phyloP scores from a whole-genome alignment of 78 protist species.

The Protostelium mycophagum region DNA sequence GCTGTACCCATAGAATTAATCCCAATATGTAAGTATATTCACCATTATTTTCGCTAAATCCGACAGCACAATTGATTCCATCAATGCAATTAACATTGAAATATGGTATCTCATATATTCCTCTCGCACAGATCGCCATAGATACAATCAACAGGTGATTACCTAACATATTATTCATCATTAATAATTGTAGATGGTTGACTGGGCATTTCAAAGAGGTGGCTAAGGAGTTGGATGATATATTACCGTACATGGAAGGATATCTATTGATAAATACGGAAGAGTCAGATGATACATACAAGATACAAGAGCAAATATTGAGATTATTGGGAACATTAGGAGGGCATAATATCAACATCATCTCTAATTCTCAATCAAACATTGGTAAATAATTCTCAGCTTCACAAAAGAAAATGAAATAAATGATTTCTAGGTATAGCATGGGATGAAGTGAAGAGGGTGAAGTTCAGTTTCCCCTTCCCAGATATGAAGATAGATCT shows the following conservation, averaged over 20 bases:
- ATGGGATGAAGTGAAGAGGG: conserved; percentile 46
- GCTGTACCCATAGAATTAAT: conserved; percentile 45
- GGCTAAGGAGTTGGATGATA: conserved; percentile 16
- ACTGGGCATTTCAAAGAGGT: not conserved
- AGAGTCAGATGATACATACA: not conserved
- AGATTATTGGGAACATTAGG: conserved; percentile 59
- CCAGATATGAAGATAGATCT: conserved; percentile 15
- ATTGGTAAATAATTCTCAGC: not conserved
- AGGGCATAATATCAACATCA: conserved; percentile 21
- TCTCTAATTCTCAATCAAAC: conserved; percentile 13
- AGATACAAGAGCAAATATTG: conserved; percentile 46
- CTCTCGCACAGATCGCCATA: conserved; percentile 53
- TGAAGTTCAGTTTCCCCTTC: conserved; percentile 44
- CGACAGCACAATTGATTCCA: conserved; percentile 27
- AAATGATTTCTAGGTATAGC: conserved; percentile 19
- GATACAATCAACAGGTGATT: conserved; percentile 19
- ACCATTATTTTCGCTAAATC: too few species aligned
- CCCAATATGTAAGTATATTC: not conserved
- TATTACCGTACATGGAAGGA: conserved; percentile 19
- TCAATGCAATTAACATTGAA: conserved; percentile 24
- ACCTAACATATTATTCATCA: not conserved
- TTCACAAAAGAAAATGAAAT: too few species aligned
- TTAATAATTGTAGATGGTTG: conserved; percentile 7
- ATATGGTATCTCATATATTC: conserved; percentile 58
- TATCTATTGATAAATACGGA: not conserved